A percentile compares a stretch with the other conserved stretches of the same genome.
Evolutionary conservation across 164 flowering plant species (phyloP).

Genomic region (Berberis vulgaris): DNA sequence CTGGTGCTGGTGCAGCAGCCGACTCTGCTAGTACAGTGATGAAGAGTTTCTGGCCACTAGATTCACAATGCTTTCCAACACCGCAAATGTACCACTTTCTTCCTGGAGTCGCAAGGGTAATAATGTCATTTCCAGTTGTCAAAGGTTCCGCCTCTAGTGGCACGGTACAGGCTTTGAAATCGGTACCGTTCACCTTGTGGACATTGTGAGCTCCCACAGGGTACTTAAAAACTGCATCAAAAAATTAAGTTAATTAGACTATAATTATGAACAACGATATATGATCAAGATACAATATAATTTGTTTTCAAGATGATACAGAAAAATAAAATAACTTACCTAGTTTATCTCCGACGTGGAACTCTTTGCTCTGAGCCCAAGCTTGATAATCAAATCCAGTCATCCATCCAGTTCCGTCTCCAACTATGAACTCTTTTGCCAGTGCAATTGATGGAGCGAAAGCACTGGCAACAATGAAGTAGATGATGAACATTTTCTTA

Average conservation of each 20-base stretch:
- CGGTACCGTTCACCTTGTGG: constrained; percentile 22
- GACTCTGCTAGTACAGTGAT: constrained; percentile 16
- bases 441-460: not conserved
- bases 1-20: constrained; percentile 1
- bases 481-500: not conserved
- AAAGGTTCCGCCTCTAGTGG: constrained; percentile 9
- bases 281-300: not conserved
- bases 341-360: constrained; percentile 20
- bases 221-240: constrained; percentile 8
- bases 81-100: constrained; percentile 42
- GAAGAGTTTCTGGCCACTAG: constrained; percentile 17
- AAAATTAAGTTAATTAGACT: not conserved
- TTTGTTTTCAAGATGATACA: not conserved
- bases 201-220: constrained; percentile 27
- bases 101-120: constrained; percentile 23
- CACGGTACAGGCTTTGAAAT: constrained; percentile 20
- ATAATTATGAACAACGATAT: not conserved
- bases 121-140: constrained; percentile 24
- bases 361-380: constrained; percentile 22
- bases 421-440: constrained; percentile 12
- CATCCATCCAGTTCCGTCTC: constrained; percentile 16
- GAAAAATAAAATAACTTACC: constrained; percentile 8
- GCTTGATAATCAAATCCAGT: constrained; percentile 13
- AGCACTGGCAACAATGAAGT: not conserved
- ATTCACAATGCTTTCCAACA: constrained; percentile 20